phyloP scores from a whole-genome alignment of 1,284 basidiomycete genomes.

The Microbotryomycetes sp. region DNA sequence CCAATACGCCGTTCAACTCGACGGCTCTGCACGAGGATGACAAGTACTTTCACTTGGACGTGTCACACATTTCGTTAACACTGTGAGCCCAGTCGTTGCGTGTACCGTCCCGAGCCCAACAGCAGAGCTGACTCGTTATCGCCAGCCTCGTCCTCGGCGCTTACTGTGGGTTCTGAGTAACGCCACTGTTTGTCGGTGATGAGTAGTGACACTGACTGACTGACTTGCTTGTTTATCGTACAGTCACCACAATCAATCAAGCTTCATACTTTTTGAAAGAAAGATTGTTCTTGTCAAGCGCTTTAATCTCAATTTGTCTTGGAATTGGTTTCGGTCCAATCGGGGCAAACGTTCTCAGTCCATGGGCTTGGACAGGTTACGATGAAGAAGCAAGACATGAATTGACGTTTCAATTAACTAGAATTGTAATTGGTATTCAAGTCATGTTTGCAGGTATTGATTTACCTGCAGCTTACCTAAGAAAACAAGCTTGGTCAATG shows the following conservation, averaged over 20 bases:
- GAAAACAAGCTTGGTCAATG: slow-evolving; percentile 40
- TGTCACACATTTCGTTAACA: neutral
- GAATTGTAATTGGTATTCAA: slow-evolving; percentile 41
- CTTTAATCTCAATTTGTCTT: slow-evolving; percentile 21
- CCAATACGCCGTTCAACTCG: neutral
- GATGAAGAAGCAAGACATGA: slow-evolving; percentile 20
- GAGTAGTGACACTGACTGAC: too few relatives aligned
- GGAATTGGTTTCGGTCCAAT: slow-evolving; percentile 17
- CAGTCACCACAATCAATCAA: slow-evolving; percentile 40
- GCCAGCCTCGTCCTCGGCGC: neutral
- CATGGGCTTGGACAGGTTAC: slow-evolving; percentile 4
- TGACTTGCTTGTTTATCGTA: too few relatives aligned
- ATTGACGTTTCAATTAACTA: slow-evolving; percentile 43
- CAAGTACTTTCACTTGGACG: neutral
- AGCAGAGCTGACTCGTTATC: neutral
- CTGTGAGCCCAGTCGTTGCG: too few relatives aligned
- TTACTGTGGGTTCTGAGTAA: too few relatives aligned
- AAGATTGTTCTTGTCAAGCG: slow-evolving; percentile 42
- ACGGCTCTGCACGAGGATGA: neutral
- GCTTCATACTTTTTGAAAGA: slow-evolving; percentile 46
- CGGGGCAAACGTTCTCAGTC: neutral
- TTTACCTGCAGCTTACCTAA: slow-evolving; percentile 37
- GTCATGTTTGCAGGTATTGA: slow-evolving; percentile 45
- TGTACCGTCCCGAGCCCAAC: too few relatives aligned
- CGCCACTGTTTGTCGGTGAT: too few relatives aligned